Evolutionary conservation across 2,329 filamentous ascomycete species (phyloP).

Genomic region (Fusarium setosum): DNA sequence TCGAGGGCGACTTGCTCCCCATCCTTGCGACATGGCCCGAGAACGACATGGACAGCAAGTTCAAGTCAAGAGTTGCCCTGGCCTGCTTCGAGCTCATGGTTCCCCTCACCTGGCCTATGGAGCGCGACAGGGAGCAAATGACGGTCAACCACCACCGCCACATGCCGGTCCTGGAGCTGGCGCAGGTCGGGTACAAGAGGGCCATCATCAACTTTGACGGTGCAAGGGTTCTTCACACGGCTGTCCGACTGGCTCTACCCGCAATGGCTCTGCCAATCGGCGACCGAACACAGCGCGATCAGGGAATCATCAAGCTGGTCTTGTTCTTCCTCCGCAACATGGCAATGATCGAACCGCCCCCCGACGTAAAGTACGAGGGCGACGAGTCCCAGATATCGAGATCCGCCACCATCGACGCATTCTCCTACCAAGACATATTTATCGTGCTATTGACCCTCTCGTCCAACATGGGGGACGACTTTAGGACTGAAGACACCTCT

Average conservation of each 20-base stretch:
- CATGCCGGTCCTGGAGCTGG: conserved; percentile 87
- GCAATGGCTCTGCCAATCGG: conserved; percentile 83
- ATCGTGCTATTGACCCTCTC: conserved; percentile 86
- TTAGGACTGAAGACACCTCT: conserved; percentile 88
- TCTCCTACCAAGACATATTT: conserved; percentile 91
- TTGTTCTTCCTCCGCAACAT: conserved; percentile 92
- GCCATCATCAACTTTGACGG: conserved; percentile 86
- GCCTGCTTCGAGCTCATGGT: conserved; percentile 92
- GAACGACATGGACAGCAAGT: conserved; percentile 75
- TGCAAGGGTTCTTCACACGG: conserved; percentile 80
- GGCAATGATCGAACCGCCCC: conserved; percentile 82
- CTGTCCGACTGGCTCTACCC: conserved; percentile 84
- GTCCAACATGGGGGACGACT: conserved; percentile 94
- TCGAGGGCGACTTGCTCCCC: conserved; percentile 88
- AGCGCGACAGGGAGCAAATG: conserved; percentile 81
- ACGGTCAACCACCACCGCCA: conserved; percentile 95
- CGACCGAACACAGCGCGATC: conserved; percentile 83
- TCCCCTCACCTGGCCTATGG: conserved; percentile 93
- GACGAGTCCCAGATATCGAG: conserved; percentile 91
- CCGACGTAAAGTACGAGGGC: conserved; percentile 80
- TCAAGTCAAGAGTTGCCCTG: conserved; percentile 83
- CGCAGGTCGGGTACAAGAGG: conserved; percentile 90
- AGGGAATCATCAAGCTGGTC: conserved; percentile 91
- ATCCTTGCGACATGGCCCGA: conserved; percentile 88
- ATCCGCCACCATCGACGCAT: conserved; percentile 88